phyloP scores from a whole-genome alignment of 352 stramenopile genomes.

The Aphanomyces euteiches region DNA sequence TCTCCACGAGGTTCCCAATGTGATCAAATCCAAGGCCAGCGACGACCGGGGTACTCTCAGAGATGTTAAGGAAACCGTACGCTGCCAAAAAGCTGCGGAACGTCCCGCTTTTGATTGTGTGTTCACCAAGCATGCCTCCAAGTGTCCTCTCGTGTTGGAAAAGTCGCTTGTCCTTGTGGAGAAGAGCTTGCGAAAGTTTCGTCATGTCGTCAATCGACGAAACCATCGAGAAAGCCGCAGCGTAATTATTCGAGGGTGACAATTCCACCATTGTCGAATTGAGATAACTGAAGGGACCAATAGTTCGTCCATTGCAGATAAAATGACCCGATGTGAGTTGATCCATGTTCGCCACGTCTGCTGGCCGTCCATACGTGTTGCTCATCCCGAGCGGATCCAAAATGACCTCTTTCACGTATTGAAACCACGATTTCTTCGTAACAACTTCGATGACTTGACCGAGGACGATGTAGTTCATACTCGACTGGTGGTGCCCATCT shows the following conservation, averaged over 20 bases:
- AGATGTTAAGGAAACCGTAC: too few relatives aligned
- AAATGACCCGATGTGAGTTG: conserved; percentile 49
- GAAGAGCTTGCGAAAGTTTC: conserved; percentile 45
- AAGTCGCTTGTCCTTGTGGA: conserved; percentile 53
- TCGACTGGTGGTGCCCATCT: conserved; percentile 52
- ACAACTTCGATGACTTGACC: conserved; percentile 55
- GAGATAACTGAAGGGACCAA: conserved; percentile 48
- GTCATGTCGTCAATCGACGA: conserved; percentile 55
- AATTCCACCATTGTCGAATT: not conserved
- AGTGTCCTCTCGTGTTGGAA: conserved; percentile 44
- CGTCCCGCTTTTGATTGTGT: not conserved
- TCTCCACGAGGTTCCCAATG: conserved; percentile 49
- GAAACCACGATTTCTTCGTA: conserved; percentile 47
- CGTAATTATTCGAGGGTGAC: conserved; percentile 4
- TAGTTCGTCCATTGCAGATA: conserved; percentile 40
- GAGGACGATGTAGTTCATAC: conserved; percentile 58
- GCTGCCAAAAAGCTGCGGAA: too few relatives aligned
- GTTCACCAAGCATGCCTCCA: conserved; percentile 51
- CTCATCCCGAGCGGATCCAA: conserved; percentile 59
- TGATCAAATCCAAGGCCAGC: conserved; percentile 67
- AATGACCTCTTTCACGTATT: conserved; percentile 49
- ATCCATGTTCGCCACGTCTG: conserved; percentile 32
- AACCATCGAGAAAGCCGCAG: conserved; percentile 46
- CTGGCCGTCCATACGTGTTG: conserved; percentile 45
- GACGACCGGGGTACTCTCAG: conserved; percentile 25